Percentiles rank a stretch among this genome's conserved stretches.
These are phyloP conservation scores for Taphrina populina DNA, from an alignment of 1,139 yeast genomes.

Conservation along the genomic window DNA sequence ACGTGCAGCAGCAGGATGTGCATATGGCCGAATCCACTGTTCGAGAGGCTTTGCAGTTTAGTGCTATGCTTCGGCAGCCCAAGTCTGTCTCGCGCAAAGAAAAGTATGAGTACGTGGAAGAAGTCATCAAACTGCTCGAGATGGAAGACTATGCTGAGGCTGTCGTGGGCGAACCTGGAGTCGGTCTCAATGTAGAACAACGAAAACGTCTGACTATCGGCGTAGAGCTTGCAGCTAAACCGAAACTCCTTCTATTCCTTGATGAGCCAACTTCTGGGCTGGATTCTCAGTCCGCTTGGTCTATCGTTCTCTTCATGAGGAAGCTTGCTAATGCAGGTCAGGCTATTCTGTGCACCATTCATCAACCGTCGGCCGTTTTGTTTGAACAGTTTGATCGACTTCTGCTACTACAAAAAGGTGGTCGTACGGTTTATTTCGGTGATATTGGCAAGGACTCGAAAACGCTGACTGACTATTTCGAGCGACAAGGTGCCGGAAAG, in stretches of 20 bases:
- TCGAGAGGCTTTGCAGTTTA: slow-evolving; percentile 70
- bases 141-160: slow-evolving; percentile 77
- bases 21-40: slow-evolving; percentile 72
- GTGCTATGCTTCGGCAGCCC: slow-evolving; percentile 75
- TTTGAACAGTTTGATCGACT: slow-evolving; percentile 75
- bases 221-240: slow-evolving; percentile 85
- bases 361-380: slow-evolving; percentile 76
- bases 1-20: slow-evolving; percentile 79
- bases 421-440: slow-evolving; percentile 77
- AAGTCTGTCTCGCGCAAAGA: slow-evolving; percentile 54
- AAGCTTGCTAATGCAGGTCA: slow-evolving; percentile 74
- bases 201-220: slow-evolving; percentile 81
- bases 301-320: slow-evolving; percentile 71
- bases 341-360: slow-evolving; percentile 78
- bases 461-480: slow-evolving; percentile 66
- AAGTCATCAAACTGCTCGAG: slow-evolving; percentile 65
- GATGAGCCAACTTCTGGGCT: slow-evolving; percentile 94
- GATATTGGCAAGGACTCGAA: slow-evolving; percentile 67
- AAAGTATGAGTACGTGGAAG: slow-evolving; percentile 69
- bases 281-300: slow-evolving; percentile 91
- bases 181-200: slow-evolving; percentile 78
- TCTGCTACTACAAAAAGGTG: slow-evolving; percentile 69
- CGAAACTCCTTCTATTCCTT: slow-evolving; percentile 71
- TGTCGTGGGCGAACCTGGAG: slow-evolving; percentile 78
- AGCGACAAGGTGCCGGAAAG: slow-evolving; percentile 61